Base-by-base conservation (phyloP, 768 basidiomycete genomes). In the Fistulinella prunicolor region DNA sequence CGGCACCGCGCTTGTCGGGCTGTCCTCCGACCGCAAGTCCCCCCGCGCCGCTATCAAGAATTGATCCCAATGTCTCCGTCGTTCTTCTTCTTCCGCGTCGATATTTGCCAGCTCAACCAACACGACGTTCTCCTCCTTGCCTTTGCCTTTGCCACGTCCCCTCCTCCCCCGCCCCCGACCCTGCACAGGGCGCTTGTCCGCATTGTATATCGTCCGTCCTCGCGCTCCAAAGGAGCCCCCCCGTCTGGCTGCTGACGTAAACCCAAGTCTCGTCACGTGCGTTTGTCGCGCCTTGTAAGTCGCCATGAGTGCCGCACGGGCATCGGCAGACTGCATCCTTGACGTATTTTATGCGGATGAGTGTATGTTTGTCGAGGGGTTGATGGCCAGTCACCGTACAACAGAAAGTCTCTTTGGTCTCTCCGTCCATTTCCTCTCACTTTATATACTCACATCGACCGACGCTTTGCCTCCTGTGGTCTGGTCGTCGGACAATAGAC, bases 251-350 rank as follows among this genome's bases (percentile, higher is more conserved):
- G 9, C 9, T 16, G 32, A 34, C 28, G 28, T 6, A 6, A 12
- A 28, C 28, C 7, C 6, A 6, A 12, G 12, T 28, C 7, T 28
- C 28, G 28, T 28, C 12, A 28, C 12, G 44, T 47, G 53, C 28
- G 49, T 42, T 26, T 46, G 45, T 13, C 54, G 69, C 13, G 63
- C 61, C 32, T 61, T 38, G 38, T 66, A 64, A n/a, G 53, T 53
- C 38, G 56, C 55, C 54, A 62, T 58, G 30, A 70, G 46, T 22
- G 71, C 69, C 38, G 61, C 54, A 29, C 65, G 62, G 16, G 69
- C 69, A 49, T 70, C 71, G 28, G 69, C 63, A 42, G 71, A 58
- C n/a, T n/a, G n/a, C n/a, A n/a, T n/a, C n/a, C n/a, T n/a, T n/a
- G n/a, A n/a, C n/a, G n/a, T n/a, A n/a, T n/a, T n/a, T n/a, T n/a